These are phyloP conservation scores for Ciborinia camelliae DNA, from an alignment of 2,329 filamentous ascomycete genomes.

Conservation along the genomic window DNA sequence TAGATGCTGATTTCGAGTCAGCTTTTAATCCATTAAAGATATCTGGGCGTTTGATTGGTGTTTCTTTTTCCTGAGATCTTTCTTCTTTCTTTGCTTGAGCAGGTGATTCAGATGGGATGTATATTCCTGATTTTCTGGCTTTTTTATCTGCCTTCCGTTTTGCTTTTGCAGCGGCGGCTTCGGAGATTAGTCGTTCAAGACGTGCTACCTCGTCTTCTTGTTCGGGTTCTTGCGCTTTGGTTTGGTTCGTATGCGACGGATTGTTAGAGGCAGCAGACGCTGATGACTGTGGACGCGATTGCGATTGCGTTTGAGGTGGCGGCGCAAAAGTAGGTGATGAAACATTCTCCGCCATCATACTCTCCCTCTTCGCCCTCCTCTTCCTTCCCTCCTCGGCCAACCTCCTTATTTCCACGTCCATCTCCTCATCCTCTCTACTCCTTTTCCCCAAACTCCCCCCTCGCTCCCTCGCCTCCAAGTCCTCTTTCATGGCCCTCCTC, in stretches of 20 bases:
- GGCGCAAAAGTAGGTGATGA: conserved; percentile 24
- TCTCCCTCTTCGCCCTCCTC: conserved; percentile 48
- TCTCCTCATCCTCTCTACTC: conserved; percentile 48
- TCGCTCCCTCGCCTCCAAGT: conserved; percentile 75
- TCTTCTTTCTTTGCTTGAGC: conserved; percentile 22
- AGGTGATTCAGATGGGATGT: conserved; percentile 31
- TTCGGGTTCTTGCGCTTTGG: conserved; percentile 22
- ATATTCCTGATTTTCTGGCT: conserved; percentile 40
- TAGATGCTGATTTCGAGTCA: conserved; percentile 39
- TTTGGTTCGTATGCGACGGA: not conserved
- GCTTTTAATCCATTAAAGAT: conserved; percentile 40
- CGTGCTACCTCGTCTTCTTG: conserved; percentile 45
- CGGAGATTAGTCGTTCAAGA: conserved; percentile 44
- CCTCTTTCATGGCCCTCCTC: conserved; percentile 75
- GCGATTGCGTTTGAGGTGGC: conserved; percentile 21
- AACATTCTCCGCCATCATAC: conserved; percentile 38
- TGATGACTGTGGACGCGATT: not conserved
- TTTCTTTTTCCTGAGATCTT: conserved; percentile 28
- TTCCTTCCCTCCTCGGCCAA: conserved; percentile 52
- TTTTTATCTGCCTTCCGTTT: conserved; percentile 38
- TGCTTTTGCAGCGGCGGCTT: conserved; percentile 42
- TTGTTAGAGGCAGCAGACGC: not conserved
- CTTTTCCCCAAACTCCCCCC: conserved; percentile 52
- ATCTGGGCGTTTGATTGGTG: conserved; percentile 38
- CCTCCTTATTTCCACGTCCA: conserved; percentile 51